phyloP scores from a whole-genome alignment of 1,139 yeast genomes.

The Diutina sp. region DNA sequence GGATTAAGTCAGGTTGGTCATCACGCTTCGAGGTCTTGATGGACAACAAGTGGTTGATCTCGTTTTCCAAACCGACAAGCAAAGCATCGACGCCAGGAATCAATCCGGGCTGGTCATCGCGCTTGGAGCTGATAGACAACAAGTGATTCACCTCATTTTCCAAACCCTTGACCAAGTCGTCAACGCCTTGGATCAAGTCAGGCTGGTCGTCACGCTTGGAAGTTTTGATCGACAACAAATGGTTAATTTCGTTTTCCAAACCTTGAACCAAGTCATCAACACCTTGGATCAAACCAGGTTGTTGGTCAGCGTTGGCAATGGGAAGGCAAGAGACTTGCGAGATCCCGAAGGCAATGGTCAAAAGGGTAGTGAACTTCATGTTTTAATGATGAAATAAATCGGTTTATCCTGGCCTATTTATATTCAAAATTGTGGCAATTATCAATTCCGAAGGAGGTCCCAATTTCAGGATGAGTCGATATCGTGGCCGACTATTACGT shows the following conservation, averaged over 20 bases:
- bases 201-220: not conserved
- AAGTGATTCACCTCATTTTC: not conserved
- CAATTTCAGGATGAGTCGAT: not conserved
- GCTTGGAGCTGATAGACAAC: not conserved
- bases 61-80: not conserved
- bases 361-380: not conserved
- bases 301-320: not conserved
- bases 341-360: not conserved
- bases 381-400: not conserved
- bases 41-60: not conserved
- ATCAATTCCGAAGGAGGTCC: not conserved
- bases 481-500: not conserved
- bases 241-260: not conserved
- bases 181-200: not conserved
- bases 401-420: not conserved
- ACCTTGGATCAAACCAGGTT: not conserved
- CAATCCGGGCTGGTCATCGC: not conserved
- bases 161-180: not conserved
- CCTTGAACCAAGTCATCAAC: not conserved
- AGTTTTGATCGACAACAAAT: not conserved
- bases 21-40: not conserved
- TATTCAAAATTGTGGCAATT: not conserved
- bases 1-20: not conserved
- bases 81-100: not conserved
- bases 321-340: not conserved